Conservation (phyloP, 2,329 filamentous ascomycete genomes). For the Hymenoscyphus fructigenus region DNA sequence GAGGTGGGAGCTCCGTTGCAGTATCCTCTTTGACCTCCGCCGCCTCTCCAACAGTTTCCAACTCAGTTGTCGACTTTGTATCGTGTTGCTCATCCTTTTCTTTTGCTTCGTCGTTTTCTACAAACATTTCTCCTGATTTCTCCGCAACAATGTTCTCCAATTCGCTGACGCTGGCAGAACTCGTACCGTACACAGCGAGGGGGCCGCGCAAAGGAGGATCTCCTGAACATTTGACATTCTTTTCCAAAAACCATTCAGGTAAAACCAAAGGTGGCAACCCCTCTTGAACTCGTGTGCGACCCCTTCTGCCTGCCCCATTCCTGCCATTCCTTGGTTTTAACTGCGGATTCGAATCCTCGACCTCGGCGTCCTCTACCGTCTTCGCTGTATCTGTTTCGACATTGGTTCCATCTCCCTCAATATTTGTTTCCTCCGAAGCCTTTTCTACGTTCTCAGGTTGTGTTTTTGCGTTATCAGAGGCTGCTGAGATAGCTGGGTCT, state of each 20-base stretch:
- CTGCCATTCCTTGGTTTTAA: constrained; percentile 23
- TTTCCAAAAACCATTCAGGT: constrained; percentile 55
- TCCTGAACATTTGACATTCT: constrained; percentile 43
- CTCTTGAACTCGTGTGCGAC: constrained; percentile 15
- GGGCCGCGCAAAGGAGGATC: constrained; percentile 20
- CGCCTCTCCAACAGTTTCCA: not conserved
- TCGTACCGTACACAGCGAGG: constrained; percentile 24
- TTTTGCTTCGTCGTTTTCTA: constrained; percentile 7
- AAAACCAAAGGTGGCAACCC: constrained; percentile 52
- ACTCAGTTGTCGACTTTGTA: not conserved
- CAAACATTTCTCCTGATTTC: not conserved
- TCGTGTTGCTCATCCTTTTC: not conserved
- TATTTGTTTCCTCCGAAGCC: not conserved
- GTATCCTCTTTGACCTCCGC: not conserved
- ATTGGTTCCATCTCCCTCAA: constrained; percentile 2
- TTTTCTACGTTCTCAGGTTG: constrained; percentile 4
- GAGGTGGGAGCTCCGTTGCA: not conserved
- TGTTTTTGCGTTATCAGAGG: constrained; percentile 9
- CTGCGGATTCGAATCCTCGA: constrained; percentile 10
- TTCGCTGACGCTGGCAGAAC: not conserved
- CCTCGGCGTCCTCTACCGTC: constrained; percentile 3
- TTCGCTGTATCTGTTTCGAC: constrained; percentile 3
- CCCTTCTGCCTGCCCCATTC: constrained; percentile 19
- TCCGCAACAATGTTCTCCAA: not conserved
- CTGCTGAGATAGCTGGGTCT: constrained; percentile 18